Evolutionary conservation across 1,139 yeast species (phyloP).

Genomic region (Debaryomyces subglobosus): DNA sequence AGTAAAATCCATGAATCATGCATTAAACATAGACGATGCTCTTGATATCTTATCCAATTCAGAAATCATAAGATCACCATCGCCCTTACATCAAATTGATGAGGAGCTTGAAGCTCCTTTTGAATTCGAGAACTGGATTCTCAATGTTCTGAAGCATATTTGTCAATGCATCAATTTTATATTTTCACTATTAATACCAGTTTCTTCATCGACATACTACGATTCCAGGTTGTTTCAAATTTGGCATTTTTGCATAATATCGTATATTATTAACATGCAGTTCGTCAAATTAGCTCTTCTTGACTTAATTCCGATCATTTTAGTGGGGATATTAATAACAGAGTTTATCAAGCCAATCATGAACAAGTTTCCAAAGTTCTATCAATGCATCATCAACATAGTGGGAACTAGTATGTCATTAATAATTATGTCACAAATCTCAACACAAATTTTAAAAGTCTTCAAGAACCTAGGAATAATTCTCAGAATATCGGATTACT

Average conservation of each 20-base stretch:
- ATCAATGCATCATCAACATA: constrained; percentile 16
- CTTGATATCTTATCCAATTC: constrained; percentile 23
- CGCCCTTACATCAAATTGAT: constrained; percentile 1
- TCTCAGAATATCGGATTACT: constrained; percentile 40
- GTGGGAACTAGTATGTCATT: constrained; percentile 33
- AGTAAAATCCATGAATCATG: constrained; percentile 16
- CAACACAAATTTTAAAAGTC: constrained; percentile 30
- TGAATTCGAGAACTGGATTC: constrained; percentile 1
- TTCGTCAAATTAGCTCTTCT: constrained; percentile 16
- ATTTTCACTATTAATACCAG: constrained; percentile 27
- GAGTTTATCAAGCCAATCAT: not conserved
- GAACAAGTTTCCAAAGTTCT: not conserved
- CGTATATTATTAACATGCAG: constrained; percentile 22
- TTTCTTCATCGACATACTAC: constrained; percentile 5
- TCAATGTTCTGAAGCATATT: constrained; percentile 1
- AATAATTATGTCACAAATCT: constrained; percentile 31
- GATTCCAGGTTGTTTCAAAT: constrained; percentile 7
- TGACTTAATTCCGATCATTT: constrained; percentile 15
- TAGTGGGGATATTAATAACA: constrained; percentile 6
- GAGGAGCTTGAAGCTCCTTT: not conserved
- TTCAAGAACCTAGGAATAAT: constrained; percentile 44
- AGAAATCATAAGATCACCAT: constrained; percentile 3
- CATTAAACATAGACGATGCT: constrained; percentile 32
- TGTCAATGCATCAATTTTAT: constrained; percentile 19
- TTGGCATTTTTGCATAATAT: constrained; percentile 27